Evolutionary conservation across 768 basidiomycete genomes (phyloP), one percentile per base, ranked within the genome.

Genomic region (Asterophora parasitica): DNA sequence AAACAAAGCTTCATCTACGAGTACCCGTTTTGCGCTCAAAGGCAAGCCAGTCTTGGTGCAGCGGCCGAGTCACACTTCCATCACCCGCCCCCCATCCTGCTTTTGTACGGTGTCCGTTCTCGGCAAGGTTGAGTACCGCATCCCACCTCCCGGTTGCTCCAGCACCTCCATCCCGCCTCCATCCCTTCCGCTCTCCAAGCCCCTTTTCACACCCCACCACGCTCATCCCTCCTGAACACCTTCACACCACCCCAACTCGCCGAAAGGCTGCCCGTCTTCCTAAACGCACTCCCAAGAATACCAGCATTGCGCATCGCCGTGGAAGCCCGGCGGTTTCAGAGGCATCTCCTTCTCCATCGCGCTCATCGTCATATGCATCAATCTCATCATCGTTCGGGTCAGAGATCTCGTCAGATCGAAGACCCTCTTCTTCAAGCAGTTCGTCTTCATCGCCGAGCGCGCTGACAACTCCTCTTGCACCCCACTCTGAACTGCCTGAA

Each of bases 1-100:
- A 34, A 5, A 39, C 31, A 2, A 56, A 53, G 20, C 55, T 56
- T 23, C 46, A 53, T 30, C 35, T 56, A 0, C 17, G 56, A 4
- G 48, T 40, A 17, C 28, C 32, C 0, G 37, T 32, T 8, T 36
- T 36, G 11, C 37, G 20, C 16, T 35, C 33, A 11, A 26, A 10
- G 13, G 2, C 41, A 20, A 8, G 17, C 1, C 49, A 15, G 13
- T 39, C 55, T 27, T 57, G 56, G 62, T 65, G 54, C 32, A 35
- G 60, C 13, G 41, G 57, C 0, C 63, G 59, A 5, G 48, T 54
- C 10, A 65, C 58, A 1, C 41, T 51, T 8, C 59, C 56, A 15
- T 42, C 54, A 19, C 36, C 42, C 20, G 66, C 63, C 6, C 65
- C 62, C 15, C 65, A 59, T 44, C 58, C 65, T 8, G 57, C 66